phyloP scores from a whole-genome alignment of 78 protist genomes.

The Dictyostelium intermedium region DNA sequence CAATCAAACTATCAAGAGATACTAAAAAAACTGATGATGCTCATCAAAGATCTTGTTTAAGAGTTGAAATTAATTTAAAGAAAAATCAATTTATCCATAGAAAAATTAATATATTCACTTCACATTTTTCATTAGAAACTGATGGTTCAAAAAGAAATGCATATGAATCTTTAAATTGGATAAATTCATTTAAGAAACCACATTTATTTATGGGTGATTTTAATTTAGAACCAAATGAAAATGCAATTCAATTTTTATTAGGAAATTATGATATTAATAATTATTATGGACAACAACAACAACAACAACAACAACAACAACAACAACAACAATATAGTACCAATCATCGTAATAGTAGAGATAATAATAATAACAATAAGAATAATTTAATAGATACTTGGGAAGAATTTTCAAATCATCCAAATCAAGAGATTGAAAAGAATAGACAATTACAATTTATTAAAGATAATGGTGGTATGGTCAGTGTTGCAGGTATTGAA shows the following conservation, averaged over 20 bases:
- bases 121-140: conserved; percentile 37
- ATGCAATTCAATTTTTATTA: conserved; percentile 15
- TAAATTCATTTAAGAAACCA: conserved; percentile 1
- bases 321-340: too few species aligned
- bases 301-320: too few species aligned
- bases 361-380: not conserved
- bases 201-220: conserved; percentile 59
- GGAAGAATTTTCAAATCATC: not conserved
- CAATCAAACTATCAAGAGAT: conserved; percentile 21
- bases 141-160: conserved; percentile 44
- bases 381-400: not conserved
- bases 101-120: conserved; percentile 31
- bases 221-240: conserved; percentile 9
- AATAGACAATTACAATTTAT: not conserved
- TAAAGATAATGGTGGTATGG: not conserved
- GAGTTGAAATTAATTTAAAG: not conserved
- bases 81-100: not conserved
- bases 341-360: not conserved
- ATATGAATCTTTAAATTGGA: conserved; percentile 5
- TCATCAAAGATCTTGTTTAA: conserved; percentile 46
- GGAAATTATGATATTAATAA: conserved; percentile 4
- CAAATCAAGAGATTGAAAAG: not conserved
- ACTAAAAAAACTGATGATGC: not conserved
- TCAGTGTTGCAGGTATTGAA: not conserved
- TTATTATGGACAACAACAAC: not conserved